Base-by-base conservation (phyloP, 2,329 filamentous ascomycete species). In the Botrytis pseudocinerea region DNA sequence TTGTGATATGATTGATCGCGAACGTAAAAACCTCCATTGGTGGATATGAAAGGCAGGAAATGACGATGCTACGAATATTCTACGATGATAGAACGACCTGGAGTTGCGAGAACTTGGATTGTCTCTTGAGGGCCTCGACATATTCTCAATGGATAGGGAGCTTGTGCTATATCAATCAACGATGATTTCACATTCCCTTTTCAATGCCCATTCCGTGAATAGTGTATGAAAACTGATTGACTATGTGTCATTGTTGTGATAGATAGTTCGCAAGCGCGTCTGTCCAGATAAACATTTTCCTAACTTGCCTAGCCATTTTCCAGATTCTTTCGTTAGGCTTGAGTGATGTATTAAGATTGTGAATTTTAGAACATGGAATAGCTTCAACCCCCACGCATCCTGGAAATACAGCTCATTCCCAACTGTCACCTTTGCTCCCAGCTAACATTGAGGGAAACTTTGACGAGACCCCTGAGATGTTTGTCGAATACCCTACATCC, bases 121-220 rank as follows among this genome's bases (percentile, higher is more conserved):
- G 85, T 85, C 86, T 84, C 83, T 88, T 88, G 87, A 88, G 85
- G 86, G 89, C 87, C 85, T 87, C 87, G 87, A 85, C 85, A 87
- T 88, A 88, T 77, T 78, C 78, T 69, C 73, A 69, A 75, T 76
- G 69, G 74, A 75, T 71, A 73, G 76, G 74, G 77, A 78, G 69
- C 72, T 79, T 78, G 79, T 87, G 84, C 84, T 87, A 87, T 85
- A 87, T 86, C 84, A 89, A 88, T 86, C 84, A 86, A 85, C 46
- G 83, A 84, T 86, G 87, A 54, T 69, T 69, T 28, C 54, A 20
- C 2, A 69, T 57, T 20, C 48, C 65, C 35, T 70, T 63, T 63
- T 59, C 48, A n/a, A 44, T 69, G 65, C 65, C 65, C 48, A 69
- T 69, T 32, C 1, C 18, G 48, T 69, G 65, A 69, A 69, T n/a